Evolutionary conservation across 257 asterid species (phyloP), one percentile per base, ranked within the genome.

Genomic region (Coffea canephora): DNA sequence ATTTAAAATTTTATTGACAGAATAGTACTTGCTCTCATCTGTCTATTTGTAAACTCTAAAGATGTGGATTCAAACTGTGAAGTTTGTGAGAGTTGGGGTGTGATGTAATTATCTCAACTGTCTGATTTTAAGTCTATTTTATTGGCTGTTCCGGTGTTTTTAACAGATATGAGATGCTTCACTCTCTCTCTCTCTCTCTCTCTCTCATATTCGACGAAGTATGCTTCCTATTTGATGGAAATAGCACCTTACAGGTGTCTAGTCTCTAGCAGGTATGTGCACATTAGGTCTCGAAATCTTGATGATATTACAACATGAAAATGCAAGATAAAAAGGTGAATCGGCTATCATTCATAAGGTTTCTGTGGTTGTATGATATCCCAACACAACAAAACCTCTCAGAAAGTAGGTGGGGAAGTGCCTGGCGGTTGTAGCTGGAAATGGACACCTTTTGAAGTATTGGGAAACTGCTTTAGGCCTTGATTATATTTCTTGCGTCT

Each of bases 181-280:
- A 27, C 27, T 27, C 27, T 2, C 57, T 4, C 5, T 52, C 3
- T 54, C 21, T 54, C 21, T 54, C 7, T 54, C 1, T 54, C 7
- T 54, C 1, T 19, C 16, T 15, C 23, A 16, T 3, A 16, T 54
- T 54, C 61, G 16, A 54, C 0, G 6, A 15, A 54, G 5, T 16
- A 16, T 54, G 23, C 61, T 54, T 1, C 14, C 3, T 52, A 14
- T 52, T 61, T 6, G 95, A 83, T 10, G 64, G 23, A 16, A 55
- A 55, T 55, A 23, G 67, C 67, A 61, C 14, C 67, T 23, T 23
- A 61, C 31, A 6, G 23, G 34, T 1, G n/a, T 59, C 66, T 59
- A 23, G 14, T 39, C 43, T 39, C 43, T 39, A 39, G 43, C 67
- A 7, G 31, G 27, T n/a, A 21, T 8, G 14, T 27, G 27, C 27